These are phyloP conservation scores for Argentina anserina DNA, from an alignment of 306 rosid species.

Conservation along the genomic window DNA sequence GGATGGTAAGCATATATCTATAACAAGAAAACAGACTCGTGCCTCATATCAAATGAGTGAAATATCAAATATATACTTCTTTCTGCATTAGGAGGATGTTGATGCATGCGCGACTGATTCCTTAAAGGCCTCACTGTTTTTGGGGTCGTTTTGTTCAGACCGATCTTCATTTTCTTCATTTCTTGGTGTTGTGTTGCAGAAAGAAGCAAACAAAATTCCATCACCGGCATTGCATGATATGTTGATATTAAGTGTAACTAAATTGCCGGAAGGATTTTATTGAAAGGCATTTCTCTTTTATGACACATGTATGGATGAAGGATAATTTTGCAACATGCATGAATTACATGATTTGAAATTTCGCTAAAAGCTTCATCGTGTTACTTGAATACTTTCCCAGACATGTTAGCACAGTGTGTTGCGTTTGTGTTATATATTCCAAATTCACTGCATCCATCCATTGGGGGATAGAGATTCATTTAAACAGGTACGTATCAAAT, in stretches of 20 bases:
- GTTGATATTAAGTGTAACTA: background rate
- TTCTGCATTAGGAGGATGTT: background rate
- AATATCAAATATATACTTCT: background rate
- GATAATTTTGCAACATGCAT: no score
- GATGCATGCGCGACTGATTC: background rate
- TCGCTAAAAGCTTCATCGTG: no score
- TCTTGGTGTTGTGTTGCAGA: background rate
- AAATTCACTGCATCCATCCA: background rate
- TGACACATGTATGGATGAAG: no score
- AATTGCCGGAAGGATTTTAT: background rate
- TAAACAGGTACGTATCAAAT: no score
- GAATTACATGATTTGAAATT: no score
- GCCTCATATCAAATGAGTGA: background rate
- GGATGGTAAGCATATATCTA: background rate
- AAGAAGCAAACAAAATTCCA: background rate
- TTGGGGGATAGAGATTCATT: no score
- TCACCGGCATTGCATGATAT: background rate
- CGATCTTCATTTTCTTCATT: background rate
- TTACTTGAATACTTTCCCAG: background rate
- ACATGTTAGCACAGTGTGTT: no score
- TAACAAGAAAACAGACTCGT: background rate
- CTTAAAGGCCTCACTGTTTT: background rate
- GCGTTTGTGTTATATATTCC: background rate
- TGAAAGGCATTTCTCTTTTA: background rate
- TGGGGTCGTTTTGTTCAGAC: background rate